These are phyloP conservation scores for Xylaria digitata DNA, from an alignment of 2,329 filamentous ascomycete species.

Conservation along the genomic window DNA sequence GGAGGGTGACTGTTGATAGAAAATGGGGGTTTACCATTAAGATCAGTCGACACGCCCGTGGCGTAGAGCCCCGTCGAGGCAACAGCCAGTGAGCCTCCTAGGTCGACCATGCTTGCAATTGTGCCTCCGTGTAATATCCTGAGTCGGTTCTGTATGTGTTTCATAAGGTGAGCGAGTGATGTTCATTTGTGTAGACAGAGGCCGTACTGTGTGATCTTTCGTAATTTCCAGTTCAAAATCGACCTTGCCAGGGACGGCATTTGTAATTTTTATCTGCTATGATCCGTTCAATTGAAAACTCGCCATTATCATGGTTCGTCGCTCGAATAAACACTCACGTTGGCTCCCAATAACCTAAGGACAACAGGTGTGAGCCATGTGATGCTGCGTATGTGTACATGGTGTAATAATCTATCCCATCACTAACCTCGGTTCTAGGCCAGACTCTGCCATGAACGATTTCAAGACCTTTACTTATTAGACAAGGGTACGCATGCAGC, in stretches of 20 bases:
- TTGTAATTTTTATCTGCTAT: slow-evolving; percentile 72
- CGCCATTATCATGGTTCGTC: not conserved
- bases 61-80: slow-evolving; percentile 72
- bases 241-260: slow-evolving; percentile 73
- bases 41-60: slow-evolving; percentile 73
- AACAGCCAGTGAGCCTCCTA: slow-evolving; percentile 73
- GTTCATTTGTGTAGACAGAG: not conserved
- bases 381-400: not conserved
- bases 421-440: slow-evolving; percentile 84
- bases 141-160: slow-evolving; percentile 72
- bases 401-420: not conserved
- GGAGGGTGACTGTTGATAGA: not conserved
- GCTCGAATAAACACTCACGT: slow-evolving; percentile 50
- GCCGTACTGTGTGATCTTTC: slow-evolving; percentile 76
- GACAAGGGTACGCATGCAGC: not conserved
- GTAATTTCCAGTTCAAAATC: slow-evolving; percentile 81
- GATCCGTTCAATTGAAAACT: slow-evolving; percentile 19
- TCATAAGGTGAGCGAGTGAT: not conserved
- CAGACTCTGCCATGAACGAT: slow-evolving; percentile 86
- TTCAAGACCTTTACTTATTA: slow-evolving; percentile 74
- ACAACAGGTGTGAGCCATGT: not conserved
- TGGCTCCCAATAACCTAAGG: slow-evolving; percentile 55
- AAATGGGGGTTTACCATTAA: slow-evolving; percentile 62
- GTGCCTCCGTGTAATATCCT: slow-evolving; percentile 82
- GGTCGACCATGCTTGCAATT: slow-evolving; percentile 78